Evolutionary conservation across 202 grass and related monocot species (phyloP), one percentile per base, ranked within the genome.

Genomic region (Setaria italica): DNA sequence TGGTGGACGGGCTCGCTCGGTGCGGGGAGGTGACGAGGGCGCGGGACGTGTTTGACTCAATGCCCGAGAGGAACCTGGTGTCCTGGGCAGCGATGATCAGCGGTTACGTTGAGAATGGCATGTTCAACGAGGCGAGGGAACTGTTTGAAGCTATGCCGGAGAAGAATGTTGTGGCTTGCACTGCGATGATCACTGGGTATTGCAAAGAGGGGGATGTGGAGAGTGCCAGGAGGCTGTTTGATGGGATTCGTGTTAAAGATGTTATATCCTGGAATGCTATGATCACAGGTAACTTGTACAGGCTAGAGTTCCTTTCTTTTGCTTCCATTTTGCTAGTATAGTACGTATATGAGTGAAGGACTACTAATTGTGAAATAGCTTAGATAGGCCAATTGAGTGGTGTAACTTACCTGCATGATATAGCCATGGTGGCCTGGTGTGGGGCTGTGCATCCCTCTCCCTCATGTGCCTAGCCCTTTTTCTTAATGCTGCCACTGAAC

Each of bases 231-330:
- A 83, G 62, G 66, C 49, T 93, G 48, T 98, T 98, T 92, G 76
- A 94, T 78, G 79, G 83, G 46, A 95, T 98, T 85, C 64, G 5
- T 72, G 57, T 80, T 21, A 98, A 95, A 80, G 95, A 94, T 94
- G 82, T 87, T 34, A 81, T 98, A 46, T 95, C 93, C 51, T 98
- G 95, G 95, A 98, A 98, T 54, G 86, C 91, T 29, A 98, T 98
- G 86, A 92, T 98, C 30, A 66, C 91, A 19, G 87, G 87, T 92
- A 89, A 43, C 47, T 16, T 65, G 29, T 62, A 33, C 54, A 77
- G 16, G 29, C 62, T 53, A 42, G 16, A 35, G 3, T 77, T 70
- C 59, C 20, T 64, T 72, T 81, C 46, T 65, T 79, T 58, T 34
- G 12, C n/a, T 63, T 57, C n/a, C 43, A 17, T 49, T 68, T 67